These are phyloP conservation scores for Ophiostoma novo-ulmi DNA, from an alignment of 2,329 filamentous ascomycete species.

Conservation along the genomic window DNA sequence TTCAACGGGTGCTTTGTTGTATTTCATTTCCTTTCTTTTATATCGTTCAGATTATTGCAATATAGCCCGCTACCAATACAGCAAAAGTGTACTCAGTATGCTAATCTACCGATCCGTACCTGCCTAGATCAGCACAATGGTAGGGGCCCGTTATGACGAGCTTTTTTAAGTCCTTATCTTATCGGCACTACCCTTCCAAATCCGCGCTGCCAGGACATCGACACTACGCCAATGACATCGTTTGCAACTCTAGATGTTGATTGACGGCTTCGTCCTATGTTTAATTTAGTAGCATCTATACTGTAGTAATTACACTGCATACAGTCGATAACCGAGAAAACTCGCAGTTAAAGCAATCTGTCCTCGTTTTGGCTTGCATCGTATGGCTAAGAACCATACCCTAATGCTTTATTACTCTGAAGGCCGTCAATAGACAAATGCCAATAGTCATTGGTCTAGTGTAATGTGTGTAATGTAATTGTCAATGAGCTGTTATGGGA, in stretches of 20 bases:
- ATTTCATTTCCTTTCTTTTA: not conserved
- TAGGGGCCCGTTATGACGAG: not conserved
- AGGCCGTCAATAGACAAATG: not conserved
- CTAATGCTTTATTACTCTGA: not conserved
- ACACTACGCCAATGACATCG: not conserved
- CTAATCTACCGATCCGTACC: not conserved
- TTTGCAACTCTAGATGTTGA: not conserved
- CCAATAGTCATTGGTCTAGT: not conserved
- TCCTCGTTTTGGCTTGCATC: not conserved
- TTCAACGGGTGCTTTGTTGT: not conserved
- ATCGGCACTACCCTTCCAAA: slow-evolving; percentile 6
- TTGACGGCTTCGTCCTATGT: not conserved
- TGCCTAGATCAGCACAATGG: not conserved
- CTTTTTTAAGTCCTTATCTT: not conserved
- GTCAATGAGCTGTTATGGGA: not conserved
- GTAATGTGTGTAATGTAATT: not conserved
- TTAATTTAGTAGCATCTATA: not conserved
- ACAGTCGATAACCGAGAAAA: too few relatives aligned
- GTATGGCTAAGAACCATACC: not conserved
- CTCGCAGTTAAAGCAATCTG: not conserved
- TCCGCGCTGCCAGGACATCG: not conserved
- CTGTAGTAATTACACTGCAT: not conserved
- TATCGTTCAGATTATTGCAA: not conserved
- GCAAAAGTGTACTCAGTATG: not conserved
- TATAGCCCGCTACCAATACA: not conserved